Evolutionary conservation across 345 rosid genomes (phyloP).

Genomic region (Pseudoturritis turrita): DNA sequence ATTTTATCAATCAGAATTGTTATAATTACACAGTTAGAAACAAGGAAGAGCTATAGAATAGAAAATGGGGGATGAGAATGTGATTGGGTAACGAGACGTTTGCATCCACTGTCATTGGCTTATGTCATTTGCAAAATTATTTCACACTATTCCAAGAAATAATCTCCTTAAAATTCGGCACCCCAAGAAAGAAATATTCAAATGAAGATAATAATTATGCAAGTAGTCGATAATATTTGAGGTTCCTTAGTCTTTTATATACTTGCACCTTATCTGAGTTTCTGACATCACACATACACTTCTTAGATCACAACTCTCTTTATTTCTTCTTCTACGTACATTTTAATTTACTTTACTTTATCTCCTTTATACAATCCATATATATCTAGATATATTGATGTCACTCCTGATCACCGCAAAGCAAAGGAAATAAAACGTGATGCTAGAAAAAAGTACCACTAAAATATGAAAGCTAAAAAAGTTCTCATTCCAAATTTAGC

Average conservation of each 20-base stretch:
- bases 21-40: neutral
- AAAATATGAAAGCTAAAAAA: neutral
- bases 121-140: slow-evolving; percentile 27
- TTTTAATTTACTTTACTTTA: neutral
- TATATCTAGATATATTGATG: neutral
- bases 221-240: slow-evolving; percentile 4
- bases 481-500: neutral
- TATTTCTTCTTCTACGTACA: neutral
- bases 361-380: neutral
- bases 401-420: neutral
- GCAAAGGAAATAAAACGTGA: slow-evolving; percentile 4
- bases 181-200: neutral
- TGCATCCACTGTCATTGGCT: slow-evolving; percentile 21
- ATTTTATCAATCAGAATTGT: neutral
- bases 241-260: slow-evolving; percentile 4
- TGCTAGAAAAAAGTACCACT: no score
- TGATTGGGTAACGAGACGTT: slow-evolving; percentile 19
- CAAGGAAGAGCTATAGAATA: neutral
- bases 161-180: slow-evolving; percentile 18
- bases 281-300: slow-evolving; percentile 20
- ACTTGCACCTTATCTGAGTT: slow-evolving; percentile 17
- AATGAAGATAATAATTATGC: neutral
- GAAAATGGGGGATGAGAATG: neutral
- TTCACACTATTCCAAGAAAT: slow-evolving; percentile 15
- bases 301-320: slow-evolving; percentile 7